These are phyloP conservation scores for Didymella exigua DNA, from an alignment of 2,329 filamentous ascomycete species.

Conservation along the genomic window DNA sequence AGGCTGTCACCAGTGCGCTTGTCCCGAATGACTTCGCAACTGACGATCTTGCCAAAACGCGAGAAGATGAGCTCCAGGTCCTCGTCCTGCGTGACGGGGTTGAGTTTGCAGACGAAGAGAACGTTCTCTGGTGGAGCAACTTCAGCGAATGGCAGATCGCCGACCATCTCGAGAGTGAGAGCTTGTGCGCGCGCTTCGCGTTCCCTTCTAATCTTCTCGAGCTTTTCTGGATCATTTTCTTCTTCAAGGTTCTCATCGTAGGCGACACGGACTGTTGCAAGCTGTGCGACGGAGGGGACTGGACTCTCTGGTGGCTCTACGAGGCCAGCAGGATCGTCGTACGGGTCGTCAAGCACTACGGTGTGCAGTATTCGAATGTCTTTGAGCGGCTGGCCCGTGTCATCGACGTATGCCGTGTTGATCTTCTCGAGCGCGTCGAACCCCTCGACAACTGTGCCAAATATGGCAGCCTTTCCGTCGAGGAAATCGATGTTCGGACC, in stretches of 20 bases:
- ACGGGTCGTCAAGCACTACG: conserved; percentile 89
- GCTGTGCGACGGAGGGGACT: conserved; percentile 78
- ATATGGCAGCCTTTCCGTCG: conserved; percentile 92
- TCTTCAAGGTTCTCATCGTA: conserved; percentile 84
- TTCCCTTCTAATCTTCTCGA: conserved; percentile 81
- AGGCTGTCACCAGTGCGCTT: conserved; percentile 92
- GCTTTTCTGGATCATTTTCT: conserved; percentile 77
- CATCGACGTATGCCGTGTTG: conserved; percentile 86
- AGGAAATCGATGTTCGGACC: conserved; percentile 88
- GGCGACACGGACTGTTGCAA: conserved; percentile 88
- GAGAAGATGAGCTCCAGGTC: conserved; percentile 96
- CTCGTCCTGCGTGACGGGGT: conserved; percentile 92
- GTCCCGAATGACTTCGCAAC: conserved; percentile 94
- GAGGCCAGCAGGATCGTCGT: conserved; percentile 77
- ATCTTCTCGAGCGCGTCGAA: conserved; percentile 94
- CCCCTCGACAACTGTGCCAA: conserved; percentile 93
- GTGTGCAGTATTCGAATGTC: conserved; percentile 96
- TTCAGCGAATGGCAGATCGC: conserved; percentile 94
- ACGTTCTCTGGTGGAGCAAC: conserved; percentile 97
- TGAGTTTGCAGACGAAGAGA: conserved; percentile 97
- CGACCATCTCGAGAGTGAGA: conserved; percentile 95
- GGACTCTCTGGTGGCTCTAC: conserved; percentile 80
- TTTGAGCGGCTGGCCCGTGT: conserved; percentile 83
- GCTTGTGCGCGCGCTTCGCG: conserved; percentile 92
- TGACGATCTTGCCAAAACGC: conserved; percentile 92